A percentile compares a stretch with the other conserved stretches of the same genome.
Conservation (phyloP, 306 rosid genomes). For the Canavalia ensiformis region DNA sequence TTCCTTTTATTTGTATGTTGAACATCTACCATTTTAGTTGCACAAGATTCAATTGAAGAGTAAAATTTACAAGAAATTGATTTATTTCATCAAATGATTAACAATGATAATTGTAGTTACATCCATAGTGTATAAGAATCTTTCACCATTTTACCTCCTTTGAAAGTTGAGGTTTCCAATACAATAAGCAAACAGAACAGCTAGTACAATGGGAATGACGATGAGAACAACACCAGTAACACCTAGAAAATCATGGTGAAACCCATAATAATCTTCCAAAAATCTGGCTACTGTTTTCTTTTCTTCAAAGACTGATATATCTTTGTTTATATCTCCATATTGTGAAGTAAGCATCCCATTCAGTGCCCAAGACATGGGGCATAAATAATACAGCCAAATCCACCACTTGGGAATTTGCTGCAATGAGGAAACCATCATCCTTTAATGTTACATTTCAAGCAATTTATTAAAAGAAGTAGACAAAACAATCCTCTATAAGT, state of each 20-base stretch:
- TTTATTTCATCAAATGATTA: background rate
- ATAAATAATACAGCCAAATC: constrained; percentile 72
- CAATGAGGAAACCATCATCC: constrained; percentile 44
- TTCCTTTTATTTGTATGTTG: background rate
- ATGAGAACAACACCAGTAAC: constrained; percentile 56
- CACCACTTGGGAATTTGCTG: constrained; percentile 84
- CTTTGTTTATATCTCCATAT: constrained; percentile 60
- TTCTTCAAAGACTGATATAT: constrained; percentile 58
- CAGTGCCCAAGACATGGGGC: constrained; percentile 71
- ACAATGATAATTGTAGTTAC: background rate
- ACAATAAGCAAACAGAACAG: constrained; percentile 60
- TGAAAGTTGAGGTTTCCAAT: constrained; percentile 67
- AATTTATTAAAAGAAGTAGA: background rate
- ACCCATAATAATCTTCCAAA: constrained; percentile 69
- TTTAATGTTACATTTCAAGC: background rate
- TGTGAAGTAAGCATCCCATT: constrained; percentile 73
- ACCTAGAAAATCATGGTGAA: constrained; percentile 53
- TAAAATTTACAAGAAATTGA: background rate
- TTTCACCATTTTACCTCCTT: constrained; percentile 49
- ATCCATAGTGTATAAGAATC: background rate
- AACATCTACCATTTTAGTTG: background rate
- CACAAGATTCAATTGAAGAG: background rate
- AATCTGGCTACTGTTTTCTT: constrained; percentile 55
- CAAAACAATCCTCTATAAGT: background rate
- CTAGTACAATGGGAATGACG: constrained; percentile 55